These are phyloP conservation scores for Chalciporus piperatus DNA, from an alignment of 768 basidiomycete genomes.

Conservation along the genomic window DNA sequence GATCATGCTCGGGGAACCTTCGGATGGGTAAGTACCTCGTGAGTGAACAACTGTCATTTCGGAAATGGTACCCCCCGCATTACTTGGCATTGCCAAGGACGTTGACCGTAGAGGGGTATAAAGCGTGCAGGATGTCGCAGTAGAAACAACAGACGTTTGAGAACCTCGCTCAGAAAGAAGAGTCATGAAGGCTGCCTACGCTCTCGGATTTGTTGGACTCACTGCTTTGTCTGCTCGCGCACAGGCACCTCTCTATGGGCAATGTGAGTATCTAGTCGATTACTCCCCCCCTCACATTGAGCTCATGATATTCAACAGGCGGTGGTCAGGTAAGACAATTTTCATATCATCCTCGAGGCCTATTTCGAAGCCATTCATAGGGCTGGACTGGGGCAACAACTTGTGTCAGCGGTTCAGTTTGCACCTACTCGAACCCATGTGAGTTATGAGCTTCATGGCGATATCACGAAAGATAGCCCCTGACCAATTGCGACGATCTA, in stretches of 20 bases:
- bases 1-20: not conserved
- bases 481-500: not conserved
- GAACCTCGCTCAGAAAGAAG: not conserved
- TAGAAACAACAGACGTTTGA: not conserved
- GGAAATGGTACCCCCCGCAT: not conserved
- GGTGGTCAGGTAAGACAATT: slow-evolving; percentile 3
- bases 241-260: slow-evolving; percentile 10
- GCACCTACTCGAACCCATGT: slow-evolving; percentile 7
- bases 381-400: slow-evolving; percentile 8
- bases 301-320: slow-evolving; percentile 4
- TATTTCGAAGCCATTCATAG: not conserved
- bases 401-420: slow-evolving; percentile 7
- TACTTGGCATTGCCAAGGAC: not conserved
- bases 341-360: too few species aligned
- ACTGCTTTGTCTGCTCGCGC: slow-evolving; percentile 3
- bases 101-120: not conserved
- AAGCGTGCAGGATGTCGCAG: not conserved
- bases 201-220: slow-evolving; percentile 1
- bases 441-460: not conserved
- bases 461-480: too few species aligned
- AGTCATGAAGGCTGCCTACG: slow-evolving; percentile 1
- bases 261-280: slow-evolving; percentile 4
- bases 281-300: not conserved
- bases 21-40: not conserved
- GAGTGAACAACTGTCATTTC: not conserved